Conservation (phyloP, 768 basidiomycete genomes). For the Russula brevipes region DNA sequence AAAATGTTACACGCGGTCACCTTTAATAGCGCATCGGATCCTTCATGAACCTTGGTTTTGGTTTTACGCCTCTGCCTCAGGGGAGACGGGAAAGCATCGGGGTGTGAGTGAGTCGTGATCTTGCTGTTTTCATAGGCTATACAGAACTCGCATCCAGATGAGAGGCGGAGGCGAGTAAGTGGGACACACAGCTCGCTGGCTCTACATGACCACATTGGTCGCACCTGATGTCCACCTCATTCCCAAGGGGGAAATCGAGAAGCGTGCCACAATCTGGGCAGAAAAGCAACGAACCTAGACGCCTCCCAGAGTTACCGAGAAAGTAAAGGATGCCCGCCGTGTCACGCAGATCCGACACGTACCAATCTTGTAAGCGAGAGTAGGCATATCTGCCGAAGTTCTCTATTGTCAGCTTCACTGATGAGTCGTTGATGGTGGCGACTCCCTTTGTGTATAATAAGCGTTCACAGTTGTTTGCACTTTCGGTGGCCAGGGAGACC, state of each 20-base stretch:
- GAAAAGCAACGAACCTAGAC: conserved; percentile 82
- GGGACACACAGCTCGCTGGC: conserved; percentile 76
- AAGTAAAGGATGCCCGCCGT: neutral
- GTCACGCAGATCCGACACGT: conserved; percentile 21
- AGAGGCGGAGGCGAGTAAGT: neutral
- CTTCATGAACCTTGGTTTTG: conserved; percentile 73
- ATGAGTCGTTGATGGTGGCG: neutral
- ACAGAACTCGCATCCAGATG: neutral
- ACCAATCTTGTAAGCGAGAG: conserved; percentile 47
- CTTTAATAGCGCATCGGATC: conserved; percentile 59
- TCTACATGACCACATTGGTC: conserved; percentile 87
- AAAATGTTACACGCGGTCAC: conserved; percentile 32
- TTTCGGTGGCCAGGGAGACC: neutral
- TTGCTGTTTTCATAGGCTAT: conserved; percentile 89
- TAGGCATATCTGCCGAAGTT: conserved; percentile 7
- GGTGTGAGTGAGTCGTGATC: conserved; percentile 85
- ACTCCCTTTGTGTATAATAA: neutral
- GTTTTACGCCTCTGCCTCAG: conserved; percentile 86
- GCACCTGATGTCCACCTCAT: conserved; percentile 70
- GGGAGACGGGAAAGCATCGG: conserved; percentile 90
- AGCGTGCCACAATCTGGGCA: conserved; percentile 92
- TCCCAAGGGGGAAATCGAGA: conserved; percentile 72
- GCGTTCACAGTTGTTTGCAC: neutral
- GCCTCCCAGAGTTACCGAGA: neutral
- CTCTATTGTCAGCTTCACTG: neutral